Evolutionary conservation across 768 basidiomycete genomes (phyloP).

Genomic region (Suillus discolor): DNA sequence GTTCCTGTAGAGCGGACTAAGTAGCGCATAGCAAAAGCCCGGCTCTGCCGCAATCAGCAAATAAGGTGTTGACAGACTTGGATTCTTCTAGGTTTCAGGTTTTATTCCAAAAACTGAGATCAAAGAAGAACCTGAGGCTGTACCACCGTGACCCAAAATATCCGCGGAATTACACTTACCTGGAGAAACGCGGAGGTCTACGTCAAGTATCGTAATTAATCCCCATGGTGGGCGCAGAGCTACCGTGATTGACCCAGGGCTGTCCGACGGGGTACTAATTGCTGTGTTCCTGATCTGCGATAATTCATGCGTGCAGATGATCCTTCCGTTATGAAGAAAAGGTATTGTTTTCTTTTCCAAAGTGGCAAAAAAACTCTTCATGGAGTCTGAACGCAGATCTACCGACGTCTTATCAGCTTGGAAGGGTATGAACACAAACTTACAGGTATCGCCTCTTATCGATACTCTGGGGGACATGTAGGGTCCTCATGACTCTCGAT

Average conservation of each 20-base stretch:
- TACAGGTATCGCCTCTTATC: background rate
- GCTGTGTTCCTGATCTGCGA: slow-evolving; percentile 2
- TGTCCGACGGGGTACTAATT: background rate
- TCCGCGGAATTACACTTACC: background rate
- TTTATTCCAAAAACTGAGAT: background rate
- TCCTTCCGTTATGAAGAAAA: background rate
- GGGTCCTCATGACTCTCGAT: too few species aligned
- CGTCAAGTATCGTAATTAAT: background rate
- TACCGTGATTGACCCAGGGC: background rate
- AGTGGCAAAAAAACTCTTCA: background rate
- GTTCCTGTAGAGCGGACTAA: background rate
- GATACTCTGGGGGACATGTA: background rate
- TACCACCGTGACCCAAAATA: background rate
- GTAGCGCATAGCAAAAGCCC: background rate
- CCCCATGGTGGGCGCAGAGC: background rate
- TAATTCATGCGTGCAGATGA: background rate
- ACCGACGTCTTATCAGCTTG: background rate
- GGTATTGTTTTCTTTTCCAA: background rate
- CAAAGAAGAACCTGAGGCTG: background rate
- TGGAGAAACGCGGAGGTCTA: background rate
- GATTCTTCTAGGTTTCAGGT: background rate
- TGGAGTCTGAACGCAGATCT: slow-evolving; percentile 1
- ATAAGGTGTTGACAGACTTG: background rate
- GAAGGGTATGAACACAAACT: background rate
- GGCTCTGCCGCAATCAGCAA: background rate